Percentiles rank a stretch among this genome's conserved stretches.
Conservation (phyloP, 306 rosid species). For the Fragaria vesca region DNA sequence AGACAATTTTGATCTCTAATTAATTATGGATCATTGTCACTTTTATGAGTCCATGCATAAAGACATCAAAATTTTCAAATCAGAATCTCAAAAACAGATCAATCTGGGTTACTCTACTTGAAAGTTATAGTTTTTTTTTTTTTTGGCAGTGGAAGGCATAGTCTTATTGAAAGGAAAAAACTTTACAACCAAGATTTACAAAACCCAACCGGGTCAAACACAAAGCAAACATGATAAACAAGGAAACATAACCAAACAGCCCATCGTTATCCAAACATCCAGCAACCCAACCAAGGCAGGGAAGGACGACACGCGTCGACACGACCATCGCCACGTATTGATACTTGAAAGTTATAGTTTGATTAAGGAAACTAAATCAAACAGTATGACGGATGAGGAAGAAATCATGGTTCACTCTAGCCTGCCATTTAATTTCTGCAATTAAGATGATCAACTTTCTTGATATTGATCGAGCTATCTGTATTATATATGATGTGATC, state of each 20-base stretch:
- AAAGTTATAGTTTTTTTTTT: background rate
- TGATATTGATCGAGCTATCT: background rate
- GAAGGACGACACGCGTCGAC: too few relatives aligned
- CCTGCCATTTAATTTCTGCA: background rate
- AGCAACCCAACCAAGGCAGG: too few relatives aligned
- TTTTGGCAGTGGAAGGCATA: too few relatives aligned
- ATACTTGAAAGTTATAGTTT: background rate
- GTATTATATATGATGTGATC: background rate
- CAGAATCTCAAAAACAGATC: background rate
- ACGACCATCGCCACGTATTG: too few relatives aligned
- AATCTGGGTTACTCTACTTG: background rate
- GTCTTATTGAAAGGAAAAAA: too few relatives aligned
- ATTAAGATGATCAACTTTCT: background rate
- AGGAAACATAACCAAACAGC: too few relatives aligned
- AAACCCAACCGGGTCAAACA: too few relatives aligned
- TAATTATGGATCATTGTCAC: background rate
- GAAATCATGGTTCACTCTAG: too few relatives aligned
- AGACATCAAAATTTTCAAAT: background rate
- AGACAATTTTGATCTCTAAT: too few relatives aligned
- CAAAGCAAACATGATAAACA: too few relatives aligned
- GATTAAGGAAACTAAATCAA: background rate
- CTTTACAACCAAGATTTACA: too few relatives aligned
- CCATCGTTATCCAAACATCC: too few relatives aligned
- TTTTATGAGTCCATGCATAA: background rate
- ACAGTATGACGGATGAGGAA: background rate